Base-by-base conservation (phyloP, 2,329 filamentous ascomycete species). In the Fusarium sp. region DNA sequence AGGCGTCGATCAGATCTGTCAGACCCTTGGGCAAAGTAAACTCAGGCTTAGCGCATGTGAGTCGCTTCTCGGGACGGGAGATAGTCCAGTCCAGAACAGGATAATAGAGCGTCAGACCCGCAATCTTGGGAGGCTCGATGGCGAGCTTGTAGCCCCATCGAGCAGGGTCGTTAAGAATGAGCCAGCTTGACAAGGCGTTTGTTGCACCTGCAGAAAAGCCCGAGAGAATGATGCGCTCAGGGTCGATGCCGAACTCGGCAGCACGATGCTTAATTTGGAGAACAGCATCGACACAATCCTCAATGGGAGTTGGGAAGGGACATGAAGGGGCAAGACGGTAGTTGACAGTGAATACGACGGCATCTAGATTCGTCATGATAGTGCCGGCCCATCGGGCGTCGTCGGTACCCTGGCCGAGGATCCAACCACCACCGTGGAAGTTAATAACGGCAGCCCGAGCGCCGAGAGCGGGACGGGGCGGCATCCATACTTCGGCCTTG, bases 351-450 rank as follows among this genome's bases (percentile, higher is more conserved):
- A 91, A 84, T 55, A 90, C 83, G 22, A 91, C 80, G 27, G 85
- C 87, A 52, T 86, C 82, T 14, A 85, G 79, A 6, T 82, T 78
- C 25, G 84, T 78, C 39, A 85, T 77, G 5, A 89, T 83, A 35
- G 82, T 79, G 6, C 83, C 81, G 7, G 85, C 86, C 81, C 88
- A 90, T 41, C 87, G 82, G 15, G 87, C 84, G 72, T 91, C 89
- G 73, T 91, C 87, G 6, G 86, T 88, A 5, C 84, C 87, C 46
- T 83, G 82, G 14, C 89, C 89, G 32, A 90, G 77, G 8, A 88
- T 86, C 78, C 90, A 91, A 7, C 89, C 89, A 22, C 89, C 89
- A 25, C 89, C 89, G 71, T 92, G 89, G 71, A 89, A 89, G 74
- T 90, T 89, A 68, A 91, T 82, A 27, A 91, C 81, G 19, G 85